phyloP scores from a whole-genome alignment of 768 basidiomycete genomes.

The Pulveroboletus sp. region DNA sequence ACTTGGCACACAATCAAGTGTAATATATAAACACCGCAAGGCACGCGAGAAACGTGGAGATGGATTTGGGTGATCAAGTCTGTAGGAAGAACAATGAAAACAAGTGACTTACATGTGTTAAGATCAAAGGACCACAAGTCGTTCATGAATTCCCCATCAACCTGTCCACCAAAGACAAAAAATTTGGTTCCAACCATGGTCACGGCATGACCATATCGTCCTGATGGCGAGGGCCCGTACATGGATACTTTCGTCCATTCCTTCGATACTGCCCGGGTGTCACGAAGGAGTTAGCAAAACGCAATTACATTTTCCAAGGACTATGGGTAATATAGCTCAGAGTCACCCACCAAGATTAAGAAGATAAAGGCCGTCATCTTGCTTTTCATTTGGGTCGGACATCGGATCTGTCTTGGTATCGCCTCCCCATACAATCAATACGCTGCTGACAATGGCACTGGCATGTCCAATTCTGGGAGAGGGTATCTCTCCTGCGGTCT shows the following conservation, averaged over 20 bases:
- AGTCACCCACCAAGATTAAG: constrained; percentile 78
- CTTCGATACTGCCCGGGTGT: constrained; percentile 58
- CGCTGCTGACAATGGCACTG: constrained; percentile 91
- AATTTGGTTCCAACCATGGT: constrained; percentile 90
- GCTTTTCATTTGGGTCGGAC: constrained; percentile 59
- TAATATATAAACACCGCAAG: not conserved
- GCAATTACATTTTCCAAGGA: not conserved
- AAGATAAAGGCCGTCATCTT: constrained; percentile 91
- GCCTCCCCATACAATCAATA: constrained; percentile 96
- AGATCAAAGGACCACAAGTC: constrained; percentile 97
- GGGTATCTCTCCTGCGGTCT: constrained; percentile 86
- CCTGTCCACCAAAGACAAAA: constrained; percentile 95
- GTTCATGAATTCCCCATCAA: constrained; percentile 89
- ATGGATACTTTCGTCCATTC: constrained; percentile 93
- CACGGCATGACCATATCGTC: constrained; percentile 94
- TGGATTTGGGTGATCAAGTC: constrained; percentile 1
- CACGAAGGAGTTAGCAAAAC: constrained; percentile 2
- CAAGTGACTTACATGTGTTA: constrained; percentile 67
- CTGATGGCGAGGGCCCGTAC: constrained; percentile 70
- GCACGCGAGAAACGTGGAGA: not conserved
- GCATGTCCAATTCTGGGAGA: constrained; percentile 94
- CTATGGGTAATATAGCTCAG: not conserved
- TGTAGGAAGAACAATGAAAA: not conserved
- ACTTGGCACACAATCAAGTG: constrained; percentile 38
- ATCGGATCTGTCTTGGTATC: constrained; percentile 82